phyloP scores from a whole-genome alignment of 2,329 filamentous ascomycete genomes.

The Aspergillus sclerotialis region DNA sequence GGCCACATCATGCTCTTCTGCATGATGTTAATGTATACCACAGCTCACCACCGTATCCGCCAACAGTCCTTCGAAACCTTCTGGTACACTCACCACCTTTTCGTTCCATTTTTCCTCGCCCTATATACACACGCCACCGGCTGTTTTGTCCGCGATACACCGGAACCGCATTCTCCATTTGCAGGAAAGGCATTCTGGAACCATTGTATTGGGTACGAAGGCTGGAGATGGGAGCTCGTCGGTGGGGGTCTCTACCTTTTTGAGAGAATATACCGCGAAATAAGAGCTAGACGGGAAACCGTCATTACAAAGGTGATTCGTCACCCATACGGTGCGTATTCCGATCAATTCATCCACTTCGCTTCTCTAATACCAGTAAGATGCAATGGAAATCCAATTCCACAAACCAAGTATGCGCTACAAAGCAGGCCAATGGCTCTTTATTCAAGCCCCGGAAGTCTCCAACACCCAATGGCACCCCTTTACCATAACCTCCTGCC shows the following conservation, averaged over 20 bases:
- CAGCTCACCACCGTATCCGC: slow-evolving; percentile 83
- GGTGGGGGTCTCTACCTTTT: slow-evolving; percentile 77
- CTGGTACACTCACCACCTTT: slow-evolving; percentile 99
- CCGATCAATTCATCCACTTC: not conserved
- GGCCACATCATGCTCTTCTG: slow-evolving; percentile 98
- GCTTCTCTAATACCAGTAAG: slow-evolving; percentile 36
- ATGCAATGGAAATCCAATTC: slow-evolving; percentile 96
- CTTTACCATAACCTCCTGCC: slow-evolving; percentile 97
- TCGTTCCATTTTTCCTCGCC: slow-evolving; percentile 86
- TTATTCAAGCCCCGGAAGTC: slow-evolving; percentile 85
- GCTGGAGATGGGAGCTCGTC: slow-evolving; percentile 93
- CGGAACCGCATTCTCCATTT: slow-evolving; percentile 70
- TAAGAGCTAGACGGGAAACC: slow-evolving; percentile 74
- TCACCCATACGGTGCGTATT: slow-evolving; percentile 80
- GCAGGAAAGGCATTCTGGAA: slow-evolving; percentile 75
- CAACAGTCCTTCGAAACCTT: slow-evolving; percentile 98
- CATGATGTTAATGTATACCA: slow-evolving; percentile 98
- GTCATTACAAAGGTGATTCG: slow-evolving; percentile 90
- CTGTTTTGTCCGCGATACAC: slow-evolving; percentile 87
- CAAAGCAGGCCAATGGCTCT: slow-evolving; percentile 97
- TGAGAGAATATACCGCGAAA: slow-evolving; percentile 86
- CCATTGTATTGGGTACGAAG: slow-evolving; percentile 90
- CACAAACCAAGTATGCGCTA: slow-evolving; percentile 94
- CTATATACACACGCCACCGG: slow-evolving; percentile 94
- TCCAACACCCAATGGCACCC: slow-evolving; percentile 94